These are phyloP conservation scores for Boletales sp. DNA, from an alignment of 768 basidiomycete genomes.

Conservation along the genomic window DNA sequence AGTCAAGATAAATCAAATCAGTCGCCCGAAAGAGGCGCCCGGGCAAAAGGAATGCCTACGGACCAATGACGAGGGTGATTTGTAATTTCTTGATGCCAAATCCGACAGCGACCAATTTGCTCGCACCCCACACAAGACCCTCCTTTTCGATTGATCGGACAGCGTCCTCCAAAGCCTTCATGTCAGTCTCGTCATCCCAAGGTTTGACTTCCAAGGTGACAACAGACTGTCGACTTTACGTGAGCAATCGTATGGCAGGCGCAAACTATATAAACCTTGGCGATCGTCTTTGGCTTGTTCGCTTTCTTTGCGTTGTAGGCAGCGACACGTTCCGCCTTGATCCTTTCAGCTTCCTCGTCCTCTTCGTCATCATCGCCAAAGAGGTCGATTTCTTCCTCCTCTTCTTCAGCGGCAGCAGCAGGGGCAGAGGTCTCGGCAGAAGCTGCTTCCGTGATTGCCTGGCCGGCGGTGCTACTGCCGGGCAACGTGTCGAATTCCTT, in stretches of 20 bases:
- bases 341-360: conserved; percentile 77
- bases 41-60: conserved; percentile 15
- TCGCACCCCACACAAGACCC: conserved; percentile 94
- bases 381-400: conserved; percentile 77
- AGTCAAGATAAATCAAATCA: background rate
- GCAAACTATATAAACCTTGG: conserved; percentile 58
- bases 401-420: conserved; percentile 42
- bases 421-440: conserved; percentile 41
- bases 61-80: conserved; percentile 57
- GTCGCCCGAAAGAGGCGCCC: background rate
- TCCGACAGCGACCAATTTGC: conserved; percentile 89
- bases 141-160: conserved; percentile 86
- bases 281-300: conserved; percentile 78
- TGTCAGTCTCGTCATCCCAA: conserved; percentile 99
- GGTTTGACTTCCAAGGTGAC: conserved; percentile 99
- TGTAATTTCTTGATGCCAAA: conserved; percentile 94
- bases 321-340: conserved; percentile 92
- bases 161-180: conserved; percentile 75
- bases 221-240: conserved; percentile 67
- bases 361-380: conserved; percentile 85
- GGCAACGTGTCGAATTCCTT: conserved; percentile 75
- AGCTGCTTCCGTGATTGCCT: conserved; percentile 60
- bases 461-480: conserved; percentile 81
- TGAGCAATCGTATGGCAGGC: conserved; percentile 7
- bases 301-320: conserved; percentile 95